These are phyloP conservation scores for Olyra latifolia DNA, from an alignment of 176 grass and related monocot genomes.

Conservation along the genomic window DNA sequence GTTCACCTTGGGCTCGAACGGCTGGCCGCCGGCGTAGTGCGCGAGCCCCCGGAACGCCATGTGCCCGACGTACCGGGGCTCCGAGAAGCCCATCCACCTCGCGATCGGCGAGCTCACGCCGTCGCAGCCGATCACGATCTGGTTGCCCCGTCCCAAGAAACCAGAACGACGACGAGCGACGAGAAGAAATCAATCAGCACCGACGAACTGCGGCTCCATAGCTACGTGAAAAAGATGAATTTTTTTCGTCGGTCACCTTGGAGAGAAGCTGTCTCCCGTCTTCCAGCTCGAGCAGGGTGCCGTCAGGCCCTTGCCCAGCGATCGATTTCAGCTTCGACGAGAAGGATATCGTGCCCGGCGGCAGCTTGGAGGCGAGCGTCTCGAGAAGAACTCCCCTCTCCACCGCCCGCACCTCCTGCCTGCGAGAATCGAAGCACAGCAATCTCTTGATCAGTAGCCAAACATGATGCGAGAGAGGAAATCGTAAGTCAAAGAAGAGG, in stretches of 20 bases:
- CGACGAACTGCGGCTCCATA: background rate
- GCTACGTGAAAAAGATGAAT: background rate
- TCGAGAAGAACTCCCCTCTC: conserved; percentile 77
- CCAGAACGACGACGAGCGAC: background rate
- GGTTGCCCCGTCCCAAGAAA: conserved; percentile 5
- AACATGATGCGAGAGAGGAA: background rate
- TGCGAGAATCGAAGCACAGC: background rate
- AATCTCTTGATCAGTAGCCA: background rate
- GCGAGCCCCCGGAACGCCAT: conserved; percentile 83
- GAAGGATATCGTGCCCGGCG: conserved; percentile 59
- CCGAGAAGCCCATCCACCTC: conserved; percentile 91
- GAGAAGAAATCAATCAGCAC: background rate
- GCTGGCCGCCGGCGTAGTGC: conserved; percentile 63
- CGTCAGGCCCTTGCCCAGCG: conserved; percentile 49
- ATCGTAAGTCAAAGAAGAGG: background rate
- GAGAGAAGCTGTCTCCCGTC: conserved; percentile 60
- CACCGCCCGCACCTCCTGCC: conserved; percentile 84
- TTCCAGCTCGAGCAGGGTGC: conserved; percentile 75
- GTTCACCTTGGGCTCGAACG: conserved; percentile 75
- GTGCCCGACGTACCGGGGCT: conserved; percentile 79
- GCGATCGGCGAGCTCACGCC: conserved; percentile 81
- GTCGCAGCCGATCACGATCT: conserved; percentile 83
- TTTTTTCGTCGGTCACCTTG: conserved; percentile 31
- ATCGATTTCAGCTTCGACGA: conserved; percentile 72
- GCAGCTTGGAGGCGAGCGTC: conserved; percentile 67